phyloP scores from a whole-genome alignment of 208 protist genomes.

The Porcisia hertigi region DNA sequence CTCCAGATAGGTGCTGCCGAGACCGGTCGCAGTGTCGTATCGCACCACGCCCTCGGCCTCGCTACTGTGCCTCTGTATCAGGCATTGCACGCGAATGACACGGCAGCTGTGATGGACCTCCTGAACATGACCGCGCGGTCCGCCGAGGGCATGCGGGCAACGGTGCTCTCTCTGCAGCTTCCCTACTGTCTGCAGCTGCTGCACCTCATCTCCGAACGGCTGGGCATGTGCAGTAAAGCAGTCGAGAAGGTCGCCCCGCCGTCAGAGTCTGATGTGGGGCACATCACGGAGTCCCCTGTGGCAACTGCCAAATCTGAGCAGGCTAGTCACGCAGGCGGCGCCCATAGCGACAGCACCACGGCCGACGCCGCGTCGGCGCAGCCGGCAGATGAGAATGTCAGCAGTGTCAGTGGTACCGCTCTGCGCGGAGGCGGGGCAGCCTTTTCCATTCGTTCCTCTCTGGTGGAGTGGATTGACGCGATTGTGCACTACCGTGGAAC shows the following conservation, averaged over 20 bases:
- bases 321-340: background rate
- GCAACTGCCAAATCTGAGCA: background rate
- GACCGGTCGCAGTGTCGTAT: constrained; percentile 16
- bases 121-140: constrained; percentile 66
- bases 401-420: constrained; percentile 6
- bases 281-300: background rate
- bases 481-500: constrained; percentile 79
- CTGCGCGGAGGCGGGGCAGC: constrained; percentile 43
- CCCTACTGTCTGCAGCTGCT: constrained; percentile 80
- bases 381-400: background rate
- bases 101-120: constrained; percentile 79
- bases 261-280: background rate
- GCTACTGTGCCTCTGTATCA: constrained; percentile 86
- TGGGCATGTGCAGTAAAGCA: constrained; percentile 45
- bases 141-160: constrained; percentile 55
- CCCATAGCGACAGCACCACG: background rate
- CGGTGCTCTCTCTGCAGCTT: constrained; percentile 69
- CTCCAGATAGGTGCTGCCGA: background rate
- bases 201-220: constrained; percentile 58
- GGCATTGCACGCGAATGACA: constrained; percentile 81
- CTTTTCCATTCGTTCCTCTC: constrained; percentile 58
- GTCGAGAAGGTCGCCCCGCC: constrained; percentile 15
- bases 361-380: background rate
- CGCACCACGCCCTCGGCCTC: constrained; percentile 63
- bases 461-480: constrained; percentile 77